A percentile compares a stretch with the other conserved stretches of the same genome.
Evolutionary conservation across 2,329 filamentous ascomycete genomes (phyloP).

Genomic region (Monilinia aucupariae): DNA sequence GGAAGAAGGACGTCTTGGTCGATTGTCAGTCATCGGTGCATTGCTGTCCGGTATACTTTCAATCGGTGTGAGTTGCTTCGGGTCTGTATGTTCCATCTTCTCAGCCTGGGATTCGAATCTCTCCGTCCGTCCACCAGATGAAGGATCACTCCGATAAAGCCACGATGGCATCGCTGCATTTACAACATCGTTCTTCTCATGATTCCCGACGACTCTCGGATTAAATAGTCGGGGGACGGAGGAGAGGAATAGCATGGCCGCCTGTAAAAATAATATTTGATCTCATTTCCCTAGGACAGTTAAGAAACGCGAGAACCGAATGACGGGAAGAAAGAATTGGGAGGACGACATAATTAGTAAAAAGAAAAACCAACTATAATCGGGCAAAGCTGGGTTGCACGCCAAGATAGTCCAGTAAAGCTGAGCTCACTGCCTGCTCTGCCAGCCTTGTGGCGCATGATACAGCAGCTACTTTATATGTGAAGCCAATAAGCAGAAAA

Average conservation of each 20-base stretch:
- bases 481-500: not conserved
- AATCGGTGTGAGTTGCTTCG: not conserved
- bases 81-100: constrained; percentile 4
- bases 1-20: not conserved
- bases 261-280: not conserved
- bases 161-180: not conserved
- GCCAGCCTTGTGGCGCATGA: not conserved
- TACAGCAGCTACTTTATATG: not conserved
- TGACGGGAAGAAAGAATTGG: not conserved
- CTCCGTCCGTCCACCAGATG: not conserved
- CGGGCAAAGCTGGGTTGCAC: not conserved
- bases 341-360: not conserved
- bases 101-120: not conserved
- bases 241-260: constrained; percentile 8
- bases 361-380: not conserved
- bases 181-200: not conserved
- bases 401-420: not conserved
- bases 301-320: not conserved
- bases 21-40: not conserved
- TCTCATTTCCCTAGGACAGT: not conserved
- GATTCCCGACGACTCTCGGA: not conserved
- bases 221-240: constrained; percentile 6
- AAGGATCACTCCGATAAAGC: not conserved
- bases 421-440: not conserved
- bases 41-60: not conserved